Base-by-base conservation (phyloP, 2,329 filamentous ascomycete genomes). In the Diaporthe sp. region DNA sequence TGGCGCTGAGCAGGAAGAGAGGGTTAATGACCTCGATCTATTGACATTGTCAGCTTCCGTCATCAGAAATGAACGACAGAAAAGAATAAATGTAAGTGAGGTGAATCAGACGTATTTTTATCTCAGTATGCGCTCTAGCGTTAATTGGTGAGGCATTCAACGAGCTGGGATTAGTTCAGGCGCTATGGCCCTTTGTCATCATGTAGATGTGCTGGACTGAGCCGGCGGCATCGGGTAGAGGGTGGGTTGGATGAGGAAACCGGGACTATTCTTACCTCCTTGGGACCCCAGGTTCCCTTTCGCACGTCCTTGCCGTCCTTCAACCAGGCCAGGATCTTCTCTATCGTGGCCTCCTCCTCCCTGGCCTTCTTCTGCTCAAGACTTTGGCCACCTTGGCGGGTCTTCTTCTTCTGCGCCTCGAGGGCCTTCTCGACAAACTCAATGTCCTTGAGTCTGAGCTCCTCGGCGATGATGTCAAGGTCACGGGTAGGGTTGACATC, bases 91-190 rank as follows among this genome's bases (percentile, higher is more conserved):
- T 57, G 46, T 19, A 60, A 53, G 49, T 72, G 72, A 73, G 46
- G 39, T 22, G 77, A 77, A 86, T 95, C 94, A 95, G 94, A 92
- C 84, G 87, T 89, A 90, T 91, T 87, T 89, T 94, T 90, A 93
- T 98, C 95, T 97, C 96, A 98, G 87, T 84, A 92, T 91, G 90
- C 89, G 90, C 94, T 95, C 94, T 89, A 90, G 90, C 92, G 94
- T 92, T 86, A 87, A 87, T 86, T 87, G 84, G 87, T 90, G 92
- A 94, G 94, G 91, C 90, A 92, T 93, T 98, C 96, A 93, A 98
- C 94, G 97, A 99, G 97, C 97, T 99, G 97, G 97, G 97, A 95
- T 98, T 96, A 94, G 89, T 90, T 95, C 94, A 94, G 96, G 95
- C 94, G 90, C 87, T 88, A 89, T 90, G 92, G 95, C 95, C 97